Percentiles rank a stretch among this genome's conserved stretches.
Conservation (phyloP, 2,329 filamentous ascomycete genomes). For the Nannizzia gypsea region DNA sequence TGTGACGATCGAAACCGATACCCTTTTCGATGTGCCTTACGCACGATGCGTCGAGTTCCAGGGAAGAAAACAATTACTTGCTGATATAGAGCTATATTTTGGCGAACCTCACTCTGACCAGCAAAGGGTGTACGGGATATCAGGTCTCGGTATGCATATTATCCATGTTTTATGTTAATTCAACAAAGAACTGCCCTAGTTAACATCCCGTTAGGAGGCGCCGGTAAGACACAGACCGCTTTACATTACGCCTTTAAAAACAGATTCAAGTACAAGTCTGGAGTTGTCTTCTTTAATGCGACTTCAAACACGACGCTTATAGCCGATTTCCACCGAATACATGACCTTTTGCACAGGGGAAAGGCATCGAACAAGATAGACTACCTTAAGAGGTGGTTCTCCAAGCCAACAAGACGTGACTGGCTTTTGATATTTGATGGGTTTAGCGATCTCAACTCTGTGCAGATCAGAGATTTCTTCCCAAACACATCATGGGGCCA, state of each 20-base stretch:
- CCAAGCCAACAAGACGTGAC: constrained; percentile 8
- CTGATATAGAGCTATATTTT: not conserved
- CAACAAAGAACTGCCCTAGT: no score
- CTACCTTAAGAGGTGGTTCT: constrained; percentile 9
- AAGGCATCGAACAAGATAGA: constrained; percentile 3
- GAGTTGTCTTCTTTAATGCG: constrained; percentile 6
- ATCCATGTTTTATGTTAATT: not conserved
- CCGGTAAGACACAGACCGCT: constrained; percentile 9
- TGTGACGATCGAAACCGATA: not conserved
- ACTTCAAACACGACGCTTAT: constrained; percentile 5
- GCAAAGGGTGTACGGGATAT: constrained; percentile 6
- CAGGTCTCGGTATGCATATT: constrained; percentile 2
- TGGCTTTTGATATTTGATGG: constrained; percentile 19
- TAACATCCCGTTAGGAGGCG: constrained; percentile 4
- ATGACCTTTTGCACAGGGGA: constrained; percentile 1
- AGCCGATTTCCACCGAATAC: constrained; percentile 2
- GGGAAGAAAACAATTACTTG: constrained; percentile 4
- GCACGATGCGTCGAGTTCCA: constrained; percentile 2
- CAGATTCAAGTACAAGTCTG: constrained; percentile 6
- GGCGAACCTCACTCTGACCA: not conserved
- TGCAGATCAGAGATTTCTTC: constrained; percentile 8
- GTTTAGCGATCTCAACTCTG: constrained; percentile 12
- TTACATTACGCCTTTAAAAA: constrained; percentile 8
- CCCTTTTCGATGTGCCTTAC: constrained; percentile 3
- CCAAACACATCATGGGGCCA: constrained; percentile 9